Percentiles rank a stretch among this genome's conserved stretches.
phyloP scores from a whole-genome alignment of 164 flowering plant species.

The Umbellularia californica region DNA sequence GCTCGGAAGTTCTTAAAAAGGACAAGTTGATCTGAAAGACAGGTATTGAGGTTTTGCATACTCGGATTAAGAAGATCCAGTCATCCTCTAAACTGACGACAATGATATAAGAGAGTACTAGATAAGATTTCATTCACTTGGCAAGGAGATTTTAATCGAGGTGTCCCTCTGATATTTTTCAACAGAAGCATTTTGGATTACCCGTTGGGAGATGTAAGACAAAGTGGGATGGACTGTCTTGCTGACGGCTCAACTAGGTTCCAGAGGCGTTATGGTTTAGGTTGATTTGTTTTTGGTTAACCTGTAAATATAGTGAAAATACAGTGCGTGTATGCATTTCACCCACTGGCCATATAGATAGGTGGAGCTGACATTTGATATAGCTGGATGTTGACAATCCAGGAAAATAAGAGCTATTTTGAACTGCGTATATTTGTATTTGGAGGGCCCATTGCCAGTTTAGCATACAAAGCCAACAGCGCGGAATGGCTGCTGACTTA shows the following conservation, averaged over 20 bases:
- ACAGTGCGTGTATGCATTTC: background rate
- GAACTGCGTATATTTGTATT: slow-evolving; percentile 1
- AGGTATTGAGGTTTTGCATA: background rate
- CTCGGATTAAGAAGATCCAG: slow-evolving; percentile 2
- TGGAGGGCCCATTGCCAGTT: background rate
- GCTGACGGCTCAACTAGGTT: slow-evolving; percentile 6
- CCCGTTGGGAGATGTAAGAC: slow-evolving; percentile 1
- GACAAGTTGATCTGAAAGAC: slow-evolving; percentile 1
- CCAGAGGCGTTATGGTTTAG: slow-evolving; percentile 1
- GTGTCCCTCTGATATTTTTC: background rate
- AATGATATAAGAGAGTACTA: background rate
- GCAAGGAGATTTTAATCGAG: background rate
- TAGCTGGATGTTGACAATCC: slow-evolving; percentile 1
- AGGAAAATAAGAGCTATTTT: slow-evolving; percentile 14
- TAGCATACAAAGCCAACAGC: background rate
- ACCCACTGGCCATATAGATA: slow-evolving; percentile 7
- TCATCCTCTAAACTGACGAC: background rate
- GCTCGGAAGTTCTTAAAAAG: slow-evolving; percentile 6
- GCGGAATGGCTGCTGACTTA: background rate
- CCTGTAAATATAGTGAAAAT: slow-evolving; percentile 9
- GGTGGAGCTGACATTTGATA: background rate
- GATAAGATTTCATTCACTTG: background rate
- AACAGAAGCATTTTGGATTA: slow-evolving; percentile 3
- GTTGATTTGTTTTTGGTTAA: slow-evolving; percentile 11
- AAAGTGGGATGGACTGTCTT: background rate